Evolutionary conservation across 1,139 yeast genomes (phyloP).

Genomic region (Debaryomyces psychrophilus): DNA sequence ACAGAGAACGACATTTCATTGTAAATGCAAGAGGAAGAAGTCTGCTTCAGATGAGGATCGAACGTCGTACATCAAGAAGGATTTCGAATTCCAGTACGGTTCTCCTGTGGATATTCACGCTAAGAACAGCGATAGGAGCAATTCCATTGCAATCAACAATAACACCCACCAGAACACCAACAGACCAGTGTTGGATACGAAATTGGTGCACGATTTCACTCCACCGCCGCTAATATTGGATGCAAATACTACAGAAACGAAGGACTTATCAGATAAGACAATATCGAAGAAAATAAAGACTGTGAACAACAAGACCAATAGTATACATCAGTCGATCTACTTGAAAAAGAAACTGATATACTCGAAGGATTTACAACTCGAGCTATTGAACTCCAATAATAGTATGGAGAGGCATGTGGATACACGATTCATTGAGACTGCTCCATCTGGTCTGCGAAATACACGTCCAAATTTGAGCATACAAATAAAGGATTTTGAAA

Average conservation of each 20-base stretch:
- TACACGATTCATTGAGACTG: conserved; percentile 11
- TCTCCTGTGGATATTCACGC: background rate
- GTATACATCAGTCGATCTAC: conserved; percentile 28
- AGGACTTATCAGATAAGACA: conserved; percentile 5
- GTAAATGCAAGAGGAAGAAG: background rate
- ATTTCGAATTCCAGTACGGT: conserved; percentile 6
- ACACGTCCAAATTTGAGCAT: background rate
- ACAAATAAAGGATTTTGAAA: conserved; percentile 4
- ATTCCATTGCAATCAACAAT: conserved; percentile 6
- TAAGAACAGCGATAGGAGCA: background rate
- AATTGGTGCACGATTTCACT: background rate
- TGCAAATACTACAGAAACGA: conserved; percentile 11
- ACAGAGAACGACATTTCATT: background rate
- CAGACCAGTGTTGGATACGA: background rate
- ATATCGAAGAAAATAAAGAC: conserved; percentile 15
- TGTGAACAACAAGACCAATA: conserved; percentile 10
- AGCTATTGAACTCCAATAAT: conserved; percentile 23
- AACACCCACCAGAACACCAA: background rate
- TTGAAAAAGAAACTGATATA: conserved; percentile 36
- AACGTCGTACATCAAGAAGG: conserved; percentile 1
- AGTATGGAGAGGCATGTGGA: conserved; percentile 13
- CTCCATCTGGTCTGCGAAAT: background rate
- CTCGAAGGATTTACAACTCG: conserved; percentile 45
- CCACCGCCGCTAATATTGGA: conserved; percentile 29
- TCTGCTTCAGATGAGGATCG: background rate